Base-by-base conservation (phyloP, 139 green algal genomes). In the Edaphochlamys debaryana region DNA sequence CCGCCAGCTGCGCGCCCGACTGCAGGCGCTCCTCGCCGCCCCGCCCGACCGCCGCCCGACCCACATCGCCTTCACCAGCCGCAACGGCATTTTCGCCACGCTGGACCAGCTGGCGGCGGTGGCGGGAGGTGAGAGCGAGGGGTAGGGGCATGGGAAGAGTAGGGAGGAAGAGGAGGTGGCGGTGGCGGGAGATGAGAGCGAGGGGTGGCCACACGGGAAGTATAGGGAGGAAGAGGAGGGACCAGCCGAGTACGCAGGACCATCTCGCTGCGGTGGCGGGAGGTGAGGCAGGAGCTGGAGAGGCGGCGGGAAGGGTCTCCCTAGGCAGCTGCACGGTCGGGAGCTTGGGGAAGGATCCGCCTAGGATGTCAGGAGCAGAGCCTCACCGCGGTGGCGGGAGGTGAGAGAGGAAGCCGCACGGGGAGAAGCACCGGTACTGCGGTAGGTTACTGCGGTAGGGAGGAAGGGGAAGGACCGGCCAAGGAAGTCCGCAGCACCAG, bases 11-110 rank as follows among this genome's bases (percentile, higher is more conserved):
- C 69, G 85, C 52, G 36, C 23, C 29, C 36, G 36, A 7, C 37
- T 86, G 34, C 30, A 25, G n/a, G 30, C 76, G 58, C 73, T 89
- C 27, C 37, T 94, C 17, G 25, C 62, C 3, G 67, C 45, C 32
- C 37, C 54, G 64, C 56, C 86, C 38, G 9, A 38, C 6, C 30
- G 75, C 38, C 69, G 88, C 7, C 6, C 79, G 67, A 89, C 68
- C 3, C 87, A 94, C 79, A 76, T 96, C 36, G 90, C 88, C 19
- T 95, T 96, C 88, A 93, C 90, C 2, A 94, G 89, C 17, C 89
- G 85, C 34, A 95, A 95, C 52, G 91, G 90, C 78, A 93, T 95
- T 52, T 50, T 87, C 54, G 90, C 90, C 4, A 84, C 95, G 27
- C 50, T 96, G 77, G 50, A 93, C 38, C 70, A 79, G 3, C 79